phyloP scores from a whole-genome alignment of 2,329 filamentous ascomycete genomes.

The Furcasterigmium furcatum region DNA sequence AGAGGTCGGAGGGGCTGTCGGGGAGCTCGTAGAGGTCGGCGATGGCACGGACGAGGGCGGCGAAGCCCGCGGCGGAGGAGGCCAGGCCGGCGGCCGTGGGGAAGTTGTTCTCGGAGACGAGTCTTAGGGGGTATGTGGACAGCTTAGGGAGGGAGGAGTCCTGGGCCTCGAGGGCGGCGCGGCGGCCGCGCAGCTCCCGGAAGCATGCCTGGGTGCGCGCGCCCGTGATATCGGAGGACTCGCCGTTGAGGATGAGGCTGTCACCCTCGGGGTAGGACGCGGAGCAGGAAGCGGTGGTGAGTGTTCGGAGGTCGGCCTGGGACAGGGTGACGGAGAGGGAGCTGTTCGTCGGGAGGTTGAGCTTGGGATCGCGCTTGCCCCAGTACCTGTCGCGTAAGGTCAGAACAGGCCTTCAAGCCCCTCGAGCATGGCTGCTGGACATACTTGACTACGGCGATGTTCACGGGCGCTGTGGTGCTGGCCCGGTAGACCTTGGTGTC shows the following conservation, averaged over 20 bases:
- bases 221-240: conserved; percentile 78
- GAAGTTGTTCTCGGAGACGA: conserved; percentile 98
- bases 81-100: conserved; percentile 91
- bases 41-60: conserved; percentile 75
- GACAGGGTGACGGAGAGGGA: conserved; percentile 96
- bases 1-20: conserved; percentile 77
- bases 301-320: conserved; percentile 87
- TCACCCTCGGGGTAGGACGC: conserved; percentile 62
- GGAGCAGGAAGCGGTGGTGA: conserved; percentile 93
- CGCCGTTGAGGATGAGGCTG: conserved; percentile 79
- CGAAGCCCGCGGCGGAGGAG: conserved; percentile 67
- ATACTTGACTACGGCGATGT: conserved; percentile 97
- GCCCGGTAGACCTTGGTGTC: conserved; percentile 73
- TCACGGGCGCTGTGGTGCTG: conserved; percentile 94
- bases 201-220: conserved; percentile 95
- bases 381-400: conserved; percentile 58
- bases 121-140: conserved; percentile 70
- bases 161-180: conserved; percentile 68
- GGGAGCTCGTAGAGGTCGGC: conserved; percentile 88
- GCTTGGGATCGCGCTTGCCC: conserved; percentile 91
- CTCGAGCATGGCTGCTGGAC: too few relatives aligned
- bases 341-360: conserved; percentile 97
- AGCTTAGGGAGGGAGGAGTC: conserved; percentile 79
- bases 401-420: too few relatives aligned
- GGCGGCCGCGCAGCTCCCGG: conserved; percentile 75